Base-by-base conservation (phyloP, 129 eudicot genomes). In the Lactuca sativa region DNA sequence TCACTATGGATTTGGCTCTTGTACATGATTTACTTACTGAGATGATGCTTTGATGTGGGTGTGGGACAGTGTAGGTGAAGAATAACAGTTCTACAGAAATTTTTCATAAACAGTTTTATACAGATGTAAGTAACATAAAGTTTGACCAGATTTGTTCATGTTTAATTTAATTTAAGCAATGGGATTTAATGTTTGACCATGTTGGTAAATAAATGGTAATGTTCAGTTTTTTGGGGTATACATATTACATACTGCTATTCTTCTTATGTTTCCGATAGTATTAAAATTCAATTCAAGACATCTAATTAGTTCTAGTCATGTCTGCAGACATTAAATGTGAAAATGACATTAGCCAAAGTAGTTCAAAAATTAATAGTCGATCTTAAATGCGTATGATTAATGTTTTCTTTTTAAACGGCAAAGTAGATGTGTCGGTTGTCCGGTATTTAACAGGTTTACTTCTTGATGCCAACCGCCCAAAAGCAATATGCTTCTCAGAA, bases 111-210 rank as follows among this genome's bases (percentile, higher is more conserved):
- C 18, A 51, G 56, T 51, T 30, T 56, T 62, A 74, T 72, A 79
- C 77, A 71, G 75, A 72, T 81, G 72, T 67, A 74, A 77, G 59
- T 66, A 12, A 69, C 76, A 38, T 21, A 38, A 62, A 77, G 76
- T 56, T 73, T 72, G 30, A 54, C 59, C 66, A 56, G 49, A 67
- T 58, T 66, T 84, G 75, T 76, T 38, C 69, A 17, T 65, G 60
- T 66, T 70, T 66, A 66, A 62, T 66, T 70, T 66, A 61, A 62
- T 78, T 72, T 74, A 72, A 72, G 71, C 59, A 68, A 69, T 58
- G 69, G 74, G 53, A 62, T 47, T 64, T 69, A 59, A 58, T 67
- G 64, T 55, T 77, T 57, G 41, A 66, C 63, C 32, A 66, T 3
- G 14, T 44, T 44, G 51, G 51, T 9, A 0, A 9, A 6, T n/a